Evolutionary conservation across 2,329 filamentous ascomycete genomes (phyloP).

Genomic region (Incumbomyces delicatus): DNA sequence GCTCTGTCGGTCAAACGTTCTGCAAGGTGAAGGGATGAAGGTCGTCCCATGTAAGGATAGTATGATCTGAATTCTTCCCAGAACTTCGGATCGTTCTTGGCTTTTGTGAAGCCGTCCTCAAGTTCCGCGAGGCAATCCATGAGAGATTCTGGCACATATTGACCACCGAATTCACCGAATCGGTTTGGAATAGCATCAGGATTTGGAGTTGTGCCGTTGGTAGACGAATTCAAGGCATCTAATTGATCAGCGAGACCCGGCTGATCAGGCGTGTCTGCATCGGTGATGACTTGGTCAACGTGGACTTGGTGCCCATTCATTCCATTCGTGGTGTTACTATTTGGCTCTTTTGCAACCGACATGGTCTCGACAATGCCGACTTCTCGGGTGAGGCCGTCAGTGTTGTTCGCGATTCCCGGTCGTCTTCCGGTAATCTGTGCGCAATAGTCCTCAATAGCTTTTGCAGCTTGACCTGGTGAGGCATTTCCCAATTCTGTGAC

Average conservation of each 20-base stretch:
- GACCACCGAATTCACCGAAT: conserved; percentile 92
- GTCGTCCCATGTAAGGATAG: conserved; percentile 95
- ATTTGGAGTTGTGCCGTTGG: conserved; percentile 35
- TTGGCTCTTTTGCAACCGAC: conserved; percentile 50
- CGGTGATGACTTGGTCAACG: conserved; percentile 58
- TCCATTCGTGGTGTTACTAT: conserved; percentile 37
- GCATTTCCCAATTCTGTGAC: conserved; percentile 69
- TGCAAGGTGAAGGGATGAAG: conserved; percentile 82
- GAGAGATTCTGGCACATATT: conserved; percentile 93
- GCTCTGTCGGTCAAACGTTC: conserved; percentile 79
- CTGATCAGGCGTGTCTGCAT: conserved; percentile 45
- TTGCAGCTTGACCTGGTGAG: conserved; percentile 53
- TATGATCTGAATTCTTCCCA: conserved; percentile 96
- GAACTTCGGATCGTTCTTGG: conserved; percentile 78
- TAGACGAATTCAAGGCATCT: conserved; percentile 58
- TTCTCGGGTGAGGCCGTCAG: conserved; percentile 49
- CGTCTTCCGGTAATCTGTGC: conserved; percentile 57
- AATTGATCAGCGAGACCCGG: conserved; percentile 72
- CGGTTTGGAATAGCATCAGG: conserved; percentile 61
- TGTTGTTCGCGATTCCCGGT: conserved; percentile 32
- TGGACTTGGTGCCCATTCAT: conserved; percentile 38
- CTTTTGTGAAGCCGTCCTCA: conserved; percentile 80
- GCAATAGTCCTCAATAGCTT: conserved; percentile 79
- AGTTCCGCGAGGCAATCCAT: conserved; percentile 94
- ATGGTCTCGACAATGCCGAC: conserved; percentile 62